phyloP scores from a whole-genome alignment of 176 grass and related monocot genomes.

The Miscanthus lutarioriparius region DNA sequence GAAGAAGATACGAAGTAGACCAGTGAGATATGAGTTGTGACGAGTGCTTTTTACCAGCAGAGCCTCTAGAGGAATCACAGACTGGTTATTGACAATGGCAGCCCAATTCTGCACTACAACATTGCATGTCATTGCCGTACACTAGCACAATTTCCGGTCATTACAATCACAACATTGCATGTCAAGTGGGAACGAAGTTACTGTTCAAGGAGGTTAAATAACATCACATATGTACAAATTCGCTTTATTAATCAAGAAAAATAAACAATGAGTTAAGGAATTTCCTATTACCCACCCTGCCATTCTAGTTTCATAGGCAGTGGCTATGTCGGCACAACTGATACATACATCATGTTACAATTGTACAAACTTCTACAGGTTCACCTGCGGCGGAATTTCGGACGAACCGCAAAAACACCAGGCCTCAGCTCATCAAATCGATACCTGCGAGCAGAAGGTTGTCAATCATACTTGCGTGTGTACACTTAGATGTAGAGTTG shows the following conservation, averaged over 20 bases:
- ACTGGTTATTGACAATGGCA: neutral
- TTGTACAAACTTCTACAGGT: neutral
- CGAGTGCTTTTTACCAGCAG: neutral
- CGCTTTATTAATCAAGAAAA: constrained; percentile 3
- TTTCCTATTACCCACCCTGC: neutral
- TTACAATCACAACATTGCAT: neutral
- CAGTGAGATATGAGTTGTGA: neutral
- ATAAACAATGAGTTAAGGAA: neutral
- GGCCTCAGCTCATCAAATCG: constrained; percentile 72
- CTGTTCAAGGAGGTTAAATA: neutral
- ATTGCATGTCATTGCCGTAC: neutral
- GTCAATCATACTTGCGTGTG: constrained; percentile 1
- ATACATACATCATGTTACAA: neutral
- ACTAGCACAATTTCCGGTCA: neutral
- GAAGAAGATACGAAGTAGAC: neutral
- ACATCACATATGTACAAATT: neutral
- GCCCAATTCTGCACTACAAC: neutral
- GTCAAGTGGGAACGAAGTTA: neutral
- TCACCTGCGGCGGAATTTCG: constrained; percentile 67
- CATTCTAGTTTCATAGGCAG: neutral
- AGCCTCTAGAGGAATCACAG: neutral
- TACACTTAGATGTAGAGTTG: neutral
- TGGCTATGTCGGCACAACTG: neutral
- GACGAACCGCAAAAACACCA: constrained; percentile 67
- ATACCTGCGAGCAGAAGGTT: constrained; percentile 43